Evolutionary conservation across 164 flowering plant species (phyloP), one percentile per base, ranked within the genome.

Genomic region (Kalanchoe fedtschenkoi): DNA sequence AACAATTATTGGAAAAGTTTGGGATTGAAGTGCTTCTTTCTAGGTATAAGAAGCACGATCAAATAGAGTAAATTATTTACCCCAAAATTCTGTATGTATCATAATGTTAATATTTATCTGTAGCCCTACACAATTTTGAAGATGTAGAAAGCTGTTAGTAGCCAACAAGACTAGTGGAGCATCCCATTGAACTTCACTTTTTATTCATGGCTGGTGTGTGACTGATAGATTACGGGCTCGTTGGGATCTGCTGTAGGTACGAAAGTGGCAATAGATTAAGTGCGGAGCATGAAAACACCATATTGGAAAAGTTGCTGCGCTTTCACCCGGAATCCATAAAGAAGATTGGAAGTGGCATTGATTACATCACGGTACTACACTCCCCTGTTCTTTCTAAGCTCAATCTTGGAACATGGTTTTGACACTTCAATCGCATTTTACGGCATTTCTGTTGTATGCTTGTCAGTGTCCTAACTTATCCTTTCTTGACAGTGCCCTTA

Each of bases 331-430:
- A 85, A 59, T 68, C 4, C 59, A 85, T 86, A 53, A 76, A 81
- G 75, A 93, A 93, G 77, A 81, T 86, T 39, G 99, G 97, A 22
- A 74, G 75, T 68, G 99, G 99, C 58, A 73, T 90, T 46, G 91
- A 88, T 69, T 80, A 82, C 69, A 80, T 93, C 63, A 88, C 80
- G 47, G 99, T 93, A 79, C 47, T 68, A 64, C 54, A 69, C 65
- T 71, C 43, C 46, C 69, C 38, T 61, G 17, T 26, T 32, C 26
- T 21, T 41, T 6, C 28, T 24, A n/a, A 13, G n/a, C 4, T 39
- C 30, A 10, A 14, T 15, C 17, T 34, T 63, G 15, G 5, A 1
- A 21, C 51, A 46, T 26, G 26, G 5, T 35, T 54, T 46, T 34
- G 29, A 6, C 41, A 15, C 60, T 41, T 41, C 14, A 30, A 16